Base-by-base conservation (phyloP, 106 monocot genomes). In the Dendrobium huoshanense region DNA sequence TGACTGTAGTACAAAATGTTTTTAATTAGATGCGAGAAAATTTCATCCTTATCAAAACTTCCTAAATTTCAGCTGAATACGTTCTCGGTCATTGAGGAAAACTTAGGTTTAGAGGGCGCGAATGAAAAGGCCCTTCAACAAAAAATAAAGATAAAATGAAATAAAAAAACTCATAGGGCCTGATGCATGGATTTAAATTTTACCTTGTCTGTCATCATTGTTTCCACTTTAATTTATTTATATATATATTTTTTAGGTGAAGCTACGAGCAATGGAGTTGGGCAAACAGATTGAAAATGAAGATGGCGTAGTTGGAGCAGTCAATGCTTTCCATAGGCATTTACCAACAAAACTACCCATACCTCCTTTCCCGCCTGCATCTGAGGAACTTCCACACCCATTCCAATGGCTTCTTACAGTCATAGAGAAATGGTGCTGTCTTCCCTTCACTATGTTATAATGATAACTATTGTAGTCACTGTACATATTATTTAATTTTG, bases 231-330 rank as follows among this genome's bases (percentile, higher is more conserved):
- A 67, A 16, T 67, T 29, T 41, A 9, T 9, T 29, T 68, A 13
- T 10, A 5, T 29, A 27, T 22, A 4, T 29, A 33, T 22, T 37
- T 29, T 25, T 18, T 33, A 93, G 92, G 88, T 93, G 73, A 93
- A 93, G 72, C 79, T 67, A 68, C 45, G 83, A 72, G 81, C 92
- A n/a, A 81, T 85, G 75, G 90, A 90, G 67, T 29, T 93, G 40
- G 92, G 90, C 16, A 87, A 81, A 55, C 48, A 70, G 55, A 87
- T 93, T 44, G 82, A 88, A 51, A 77, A 75, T 41, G 92, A 93
- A 83, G 90, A 93, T 83, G 92, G 92, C 10, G 88, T 83, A 24
- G 84, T 45, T 1, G 85, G 81, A 41, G 92, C 92, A 33, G 90
- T 90, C 17, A 73, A 88, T 74, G 85, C 87, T 72, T 92, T 92